Percentiles rank a stretch among this genome's conserved stretches.
Evolutionary conservation across 2,329 filamentous ascomycete species (phyloP).

Genomic region (Aspergillus bombycis): DNA sequence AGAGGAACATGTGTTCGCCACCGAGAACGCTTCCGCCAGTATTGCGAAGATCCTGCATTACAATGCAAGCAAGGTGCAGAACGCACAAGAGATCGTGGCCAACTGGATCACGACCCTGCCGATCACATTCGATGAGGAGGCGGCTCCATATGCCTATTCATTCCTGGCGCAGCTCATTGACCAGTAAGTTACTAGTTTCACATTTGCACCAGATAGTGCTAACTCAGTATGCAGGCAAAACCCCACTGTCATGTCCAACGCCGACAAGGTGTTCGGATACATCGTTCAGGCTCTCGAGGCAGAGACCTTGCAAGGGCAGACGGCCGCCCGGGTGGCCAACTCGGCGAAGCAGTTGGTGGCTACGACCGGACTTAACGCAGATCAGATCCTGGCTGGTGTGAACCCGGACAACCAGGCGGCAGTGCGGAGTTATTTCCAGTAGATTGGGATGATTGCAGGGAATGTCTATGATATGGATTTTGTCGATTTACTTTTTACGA

Average conservation of each 20-base stretch:
- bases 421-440: conserved; percentile 75
- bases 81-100: conserved; percentile 74
- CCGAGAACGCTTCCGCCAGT: conserved; percentile 93
- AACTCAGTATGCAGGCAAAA: conserved; percentile 67
- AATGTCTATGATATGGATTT: conserved; percentile 16
- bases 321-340: conserved; percentile 73
- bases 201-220: not conserved
- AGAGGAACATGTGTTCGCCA: conserved; percentile 95
- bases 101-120: conserved; percentile 92
- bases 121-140: conserved; percentile 93
- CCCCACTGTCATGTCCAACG: conserved; percentile 74
- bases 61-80: conserved; percentile 75
- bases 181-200: conserved; percentile 67
- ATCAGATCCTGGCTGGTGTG: conserved; percentile 74
- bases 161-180: conserved; percentile 91
- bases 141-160: conserved; percentile 91
- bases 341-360: conserved; percentile 78
- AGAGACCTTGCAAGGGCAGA: conserved; percentile 84
- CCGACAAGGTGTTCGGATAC: conserved; percentile 78
- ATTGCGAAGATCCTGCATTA: conserved; percentile 97
- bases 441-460: not conserved
- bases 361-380: conserved; percentile 73
- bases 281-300: conserved; percentile 89
- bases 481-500: conserved; percentile 6
- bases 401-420: conserved; percentile 78